phyloP scores from a whole-genome alignment of 495 filamentous ascomycete species.

The Viridothelium virens region DNA sequence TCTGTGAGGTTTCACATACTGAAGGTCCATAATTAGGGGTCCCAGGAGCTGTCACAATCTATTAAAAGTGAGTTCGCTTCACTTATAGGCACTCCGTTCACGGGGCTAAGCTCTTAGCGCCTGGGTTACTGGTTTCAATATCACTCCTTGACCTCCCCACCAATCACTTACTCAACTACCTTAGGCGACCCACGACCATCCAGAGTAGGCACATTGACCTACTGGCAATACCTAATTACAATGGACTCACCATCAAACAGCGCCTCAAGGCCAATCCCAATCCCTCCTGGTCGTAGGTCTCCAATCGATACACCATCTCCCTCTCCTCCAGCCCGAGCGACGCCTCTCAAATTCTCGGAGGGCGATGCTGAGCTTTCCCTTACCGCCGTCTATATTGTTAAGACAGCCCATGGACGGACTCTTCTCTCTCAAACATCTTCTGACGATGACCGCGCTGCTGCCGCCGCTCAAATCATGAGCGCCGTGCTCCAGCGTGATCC shows the following conservation, averaged over 20 bases:
- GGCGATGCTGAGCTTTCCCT: constrained; percentile 2
- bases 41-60: too few relatives aligned
- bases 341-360: background rate
- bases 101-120: too few relatives aligned
- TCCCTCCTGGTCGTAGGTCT: background rate
- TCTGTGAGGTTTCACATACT: too few relatives aligned
- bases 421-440: background rate
- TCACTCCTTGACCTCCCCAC: too few relatives aligned
- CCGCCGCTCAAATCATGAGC: background rate
- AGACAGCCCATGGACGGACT: background rate
- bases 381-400: background rate
- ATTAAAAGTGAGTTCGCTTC: too few relatives aligned
- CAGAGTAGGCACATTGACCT: background rate
- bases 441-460: background rate
- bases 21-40: too few relatives aligned
- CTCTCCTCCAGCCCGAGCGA: background rate
- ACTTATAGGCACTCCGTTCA: too few relatives aligned
- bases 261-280: background rate
- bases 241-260: constrained; percentile 1
- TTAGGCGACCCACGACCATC: background rate
- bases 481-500: background rate
- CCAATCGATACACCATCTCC: background rate
- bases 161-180: too few relatives aligned
- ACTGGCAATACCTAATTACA: background rate
- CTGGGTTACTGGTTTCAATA: too few relatives aligned